Conservation (phyloP, 495 filamentous ascomycete species). For the Venustampulla echinocandica region DNA sequence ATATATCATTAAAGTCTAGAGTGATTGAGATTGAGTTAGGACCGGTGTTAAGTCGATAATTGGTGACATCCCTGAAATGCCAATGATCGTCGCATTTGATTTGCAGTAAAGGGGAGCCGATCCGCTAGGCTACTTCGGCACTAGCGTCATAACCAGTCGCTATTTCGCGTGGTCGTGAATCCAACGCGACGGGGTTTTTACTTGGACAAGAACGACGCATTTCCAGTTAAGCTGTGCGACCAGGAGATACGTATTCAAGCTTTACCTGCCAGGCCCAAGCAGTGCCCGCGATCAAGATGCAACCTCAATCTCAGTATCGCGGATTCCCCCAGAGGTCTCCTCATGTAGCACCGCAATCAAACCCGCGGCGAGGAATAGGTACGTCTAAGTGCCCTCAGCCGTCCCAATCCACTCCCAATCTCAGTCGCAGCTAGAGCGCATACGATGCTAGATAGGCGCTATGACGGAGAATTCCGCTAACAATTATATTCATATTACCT, state of each 20-base stretch:
- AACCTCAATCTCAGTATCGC: slow-evolving; percentile 22
- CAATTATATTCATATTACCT: too few species aligned
- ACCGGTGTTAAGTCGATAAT: too few species aligned
- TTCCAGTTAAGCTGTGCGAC: background rate
- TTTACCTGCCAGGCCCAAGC: background rate
- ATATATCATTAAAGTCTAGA: slow-evolving; percentile 5
- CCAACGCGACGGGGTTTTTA: slow-evolving; percentile 1
- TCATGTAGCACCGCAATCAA: slow-evolving; percentile 15
- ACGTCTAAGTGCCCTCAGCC: slow-evolving; percentile 12
- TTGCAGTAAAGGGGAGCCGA: background rate
- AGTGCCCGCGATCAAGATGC: slow-evolving; percentile 15
- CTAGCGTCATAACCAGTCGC: background rate
- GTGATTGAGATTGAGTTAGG: too few species aligned
- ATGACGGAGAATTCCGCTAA: too few species aligned
- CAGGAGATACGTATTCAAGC: background rate
- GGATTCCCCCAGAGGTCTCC: slow-evolving; percentile 18
- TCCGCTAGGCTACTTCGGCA: background rate
- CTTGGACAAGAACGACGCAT: background rate
- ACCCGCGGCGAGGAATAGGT: slow-evolving; percentile 24
- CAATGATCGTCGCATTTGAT: too few species aligned
- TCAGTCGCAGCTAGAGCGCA: background rate
- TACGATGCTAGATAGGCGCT: too few species aligned
- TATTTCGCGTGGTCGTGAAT: slow-evolving; percentile 5
- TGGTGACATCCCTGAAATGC: too few species aligned
- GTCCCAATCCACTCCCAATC: too few species aligned